Conservation (phyloP, 495 filamentous ascomycete species). For the Hyphodiscus hymeniophilus region DNA sequence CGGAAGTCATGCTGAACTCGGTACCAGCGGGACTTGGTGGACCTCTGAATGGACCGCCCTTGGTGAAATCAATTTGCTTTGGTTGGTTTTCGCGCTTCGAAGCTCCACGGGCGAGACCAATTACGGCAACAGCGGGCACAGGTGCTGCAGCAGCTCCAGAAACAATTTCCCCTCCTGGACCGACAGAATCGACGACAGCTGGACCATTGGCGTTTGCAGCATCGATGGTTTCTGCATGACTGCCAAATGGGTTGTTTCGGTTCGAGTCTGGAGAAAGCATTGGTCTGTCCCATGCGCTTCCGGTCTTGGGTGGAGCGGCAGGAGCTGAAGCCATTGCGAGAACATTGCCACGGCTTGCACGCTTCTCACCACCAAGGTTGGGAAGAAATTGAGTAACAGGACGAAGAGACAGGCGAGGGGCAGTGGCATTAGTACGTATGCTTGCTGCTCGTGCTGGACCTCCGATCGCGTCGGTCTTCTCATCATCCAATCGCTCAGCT, state of each 20-base stretch:
- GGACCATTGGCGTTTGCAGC: conserved; percentile 20
- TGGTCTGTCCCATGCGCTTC: conserved; percentile 27
- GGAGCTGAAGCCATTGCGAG: conserved; percentile 20
- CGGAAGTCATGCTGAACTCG: conserved; percentile 47
- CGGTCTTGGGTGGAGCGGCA: conserved; percentile 11
- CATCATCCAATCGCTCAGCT: conserved; percentile 45
- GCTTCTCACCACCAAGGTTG: conserved; percentile 38
- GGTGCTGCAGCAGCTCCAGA: conserved; percentile 34
- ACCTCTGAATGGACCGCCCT: conserved; percentile 22
- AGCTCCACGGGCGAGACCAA: conserved; percentile 20
- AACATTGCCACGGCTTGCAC: conserved; percentile 38
- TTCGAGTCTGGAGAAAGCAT: conserved; percentile 27
- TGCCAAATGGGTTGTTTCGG: conserved; percentile 42
- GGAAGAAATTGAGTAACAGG: conserved; percentile 85
- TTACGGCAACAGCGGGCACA: conserved; percentile 16
- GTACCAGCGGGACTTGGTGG: conserved; percentile 50
- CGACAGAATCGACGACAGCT: conserved; percentile 8
- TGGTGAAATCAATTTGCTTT: conserved; percentile 36
- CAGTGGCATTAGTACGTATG: conserved; percentile 40
- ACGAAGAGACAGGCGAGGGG: conserved; percentile 73
- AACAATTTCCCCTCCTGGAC: conserved; percentile 22
- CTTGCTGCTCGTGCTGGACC: conserved; percentile 34
- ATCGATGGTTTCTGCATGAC: conserved; percentile 30
- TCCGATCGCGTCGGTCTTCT: conserved; percentile 33
- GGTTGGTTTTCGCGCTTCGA: conserved; percentile 25